Conservation (phyloP, 768 basidiomycete genomes). For the Phylloporus sp. region DNA sequence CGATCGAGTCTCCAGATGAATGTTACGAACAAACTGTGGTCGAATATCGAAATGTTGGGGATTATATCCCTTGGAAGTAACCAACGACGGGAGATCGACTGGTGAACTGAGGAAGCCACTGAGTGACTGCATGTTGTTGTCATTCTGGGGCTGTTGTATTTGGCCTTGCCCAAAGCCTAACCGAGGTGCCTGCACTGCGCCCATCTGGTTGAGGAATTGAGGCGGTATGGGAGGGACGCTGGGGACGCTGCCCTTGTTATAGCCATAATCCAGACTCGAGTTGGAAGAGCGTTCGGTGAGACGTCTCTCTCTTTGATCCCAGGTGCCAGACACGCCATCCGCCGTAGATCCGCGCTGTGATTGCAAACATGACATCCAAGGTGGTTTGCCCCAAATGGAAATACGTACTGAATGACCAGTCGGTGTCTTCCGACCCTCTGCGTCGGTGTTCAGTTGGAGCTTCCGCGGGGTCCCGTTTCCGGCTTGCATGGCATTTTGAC, state of each 20-base stretch:
- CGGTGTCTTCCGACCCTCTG: conserved; percentile 65
- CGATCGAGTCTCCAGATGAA: background rate
- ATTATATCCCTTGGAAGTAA: conserved; percentile 88
- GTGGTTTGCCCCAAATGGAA: conserved; percentile 37
- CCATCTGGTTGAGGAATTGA: conserved; percentile 65
- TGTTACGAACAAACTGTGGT: conserved; percentile 64
- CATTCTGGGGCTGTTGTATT: conserved; percentile 25
- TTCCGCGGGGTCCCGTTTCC: conserved; percentile 40
- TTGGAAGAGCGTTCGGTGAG: conserved; percentile 59
- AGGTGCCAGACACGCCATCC: conserved; percentile 37
- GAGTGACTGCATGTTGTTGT: conserved; percentile 35
- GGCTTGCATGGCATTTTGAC: conserved; percentile 38
- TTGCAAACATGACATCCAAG: conserved; percentile 32
- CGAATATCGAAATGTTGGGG: conserved; percentile 78
- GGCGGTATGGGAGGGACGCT: conserved; percentile 70
- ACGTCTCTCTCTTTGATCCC: conserved; percentile 67
- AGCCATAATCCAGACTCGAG: conserved; percentile 63
- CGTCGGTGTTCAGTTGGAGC: conserved; percentile 57
- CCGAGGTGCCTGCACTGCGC: conserved; percentile 32
- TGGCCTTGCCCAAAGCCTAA: conserved; percentile 36
- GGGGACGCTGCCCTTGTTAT: conserved; percentile 49
- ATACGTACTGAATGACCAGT: conserved; percentile 49
- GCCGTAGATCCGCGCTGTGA: conserved; percentile 33
- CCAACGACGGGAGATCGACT: conserved; percentile 81
- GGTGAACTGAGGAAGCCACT: conserved; percentile 57